phyloP scores from a whole-genome alignment of 257 asterid genomes.

The Verbena officinalis region DNA sequence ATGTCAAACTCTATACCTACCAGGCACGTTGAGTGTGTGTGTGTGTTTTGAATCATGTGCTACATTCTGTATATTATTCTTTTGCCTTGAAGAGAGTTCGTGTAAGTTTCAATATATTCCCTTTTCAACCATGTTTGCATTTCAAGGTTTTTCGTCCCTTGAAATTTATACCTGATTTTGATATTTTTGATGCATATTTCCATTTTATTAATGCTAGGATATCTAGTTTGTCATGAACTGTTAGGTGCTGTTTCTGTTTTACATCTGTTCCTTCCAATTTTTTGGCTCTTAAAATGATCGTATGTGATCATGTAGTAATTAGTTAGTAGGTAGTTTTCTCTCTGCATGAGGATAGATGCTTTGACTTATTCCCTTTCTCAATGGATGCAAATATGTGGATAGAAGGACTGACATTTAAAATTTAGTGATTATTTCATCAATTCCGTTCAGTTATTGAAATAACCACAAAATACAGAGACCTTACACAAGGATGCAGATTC shows the following conservation, averaged over 20 bases:
- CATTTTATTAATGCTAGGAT: background rate
- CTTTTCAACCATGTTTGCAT: constrained; percentile 14
- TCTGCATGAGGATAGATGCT: background rate
- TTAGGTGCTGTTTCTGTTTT: constrained; percentile 12
- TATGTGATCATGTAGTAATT: background rate
- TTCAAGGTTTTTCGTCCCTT: background rate
- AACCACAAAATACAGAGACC: background rate
- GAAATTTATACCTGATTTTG: constrained; percentile 7
- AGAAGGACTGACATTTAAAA: constrained; percentile 1
- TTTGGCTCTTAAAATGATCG: constrained; percentile 4
- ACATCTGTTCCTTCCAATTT: constrained; percentile 3
- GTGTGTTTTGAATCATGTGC: background rate
- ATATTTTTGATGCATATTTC: background rate
- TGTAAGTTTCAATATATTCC: constrained; percentile 2
- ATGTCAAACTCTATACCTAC: constrained; percentile 88
- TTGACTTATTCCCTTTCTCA: background rate
- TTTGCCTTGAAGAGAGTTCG: constrained; percentile 15
- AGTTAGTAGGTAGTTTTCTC: background rate
- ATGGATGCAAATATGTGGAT: background rate
- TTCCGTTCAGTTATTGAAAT: background rate
- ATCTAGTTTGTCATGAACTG: background rate
- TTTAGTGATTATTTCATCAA: constrained; percentile 11
- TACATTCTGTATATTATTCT: background rate
- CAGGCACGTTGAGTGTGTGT: constrained; percentile 55
- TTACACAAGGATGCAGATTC: constrained; percentile 4